phyloP scores from a whole-genome alignment of 176 grass and related monocot genomes.

The Tillandsia leiboldiana region DNA sequence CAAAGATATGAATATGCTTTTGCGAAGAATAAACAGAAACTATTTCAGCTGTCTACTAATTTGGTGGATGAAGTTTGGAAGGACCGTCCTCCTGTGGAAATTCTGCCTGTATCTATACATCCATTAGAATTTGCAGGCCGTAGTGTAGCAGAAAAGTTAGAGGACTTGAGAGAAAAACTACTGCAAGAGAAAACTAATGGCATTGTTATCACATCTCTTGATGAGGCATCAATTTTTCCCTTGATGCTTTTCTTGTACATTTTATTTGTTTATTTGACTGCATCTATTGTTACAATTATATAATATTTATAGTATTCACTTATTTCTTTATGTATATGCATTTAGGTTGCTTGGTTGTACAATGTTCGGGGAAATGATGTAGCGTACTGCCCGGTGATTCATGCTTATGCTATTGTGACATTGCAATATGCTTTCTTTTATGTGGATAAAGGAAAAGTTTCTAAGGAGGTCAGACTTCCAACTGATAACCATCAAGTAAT shows the following conservation, averaged over 20 bases:
- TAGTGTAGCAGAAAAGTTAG: conserved; percentile 58
- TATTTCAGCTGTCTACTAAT: conserved; percentile 78
- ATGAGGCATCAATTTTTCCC: conserved; percentile 52
- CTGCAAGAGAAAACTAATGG: conserved; percentile 39
- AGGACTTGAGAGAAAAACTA: conserved; percentile 66
- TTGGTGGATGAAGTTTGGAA: conserved; percentile 89
- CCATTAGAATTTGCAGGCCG: conserved; percentile 68
- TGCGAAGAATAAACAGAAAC: conserved; percentile 48
- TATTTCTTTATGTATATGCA: neutral
- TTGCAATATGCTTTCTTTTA: conserved; percentile 75
- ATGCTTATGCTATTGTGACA: conserved; percentile 94
- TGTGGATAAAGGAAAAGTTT: conserved; percentile 83
- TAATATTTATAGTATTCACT: neutral
- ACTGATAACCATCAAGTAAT: neutral
- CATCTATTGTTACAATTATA: neutral
- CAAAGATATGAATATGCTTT: conserved; percentile 72
- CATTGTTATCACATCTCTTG: conserved; percentile 76
- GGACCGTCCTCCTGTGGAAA: conserved; percentile 43
- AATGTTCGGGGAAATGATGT: conserved; percentile 91
- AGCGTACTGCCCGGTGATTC: conserved; percentile 79
- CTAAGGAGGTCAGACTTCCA: conserved; percentile 51
- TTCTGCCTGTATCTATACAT: conserved; percentile 50
- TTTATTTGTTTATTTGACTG: conserved; percentile 1
- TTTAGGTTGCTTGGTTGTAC: conserved; percentile 93
- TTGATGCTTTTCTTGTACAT: neutral